Evolutionary conservation across 2,329 filamentous ascomycete genomes (phyloP), one percentile per base, ranked within the genome.

Genomic region (Proliferodiscus dingleyae): DNA sequence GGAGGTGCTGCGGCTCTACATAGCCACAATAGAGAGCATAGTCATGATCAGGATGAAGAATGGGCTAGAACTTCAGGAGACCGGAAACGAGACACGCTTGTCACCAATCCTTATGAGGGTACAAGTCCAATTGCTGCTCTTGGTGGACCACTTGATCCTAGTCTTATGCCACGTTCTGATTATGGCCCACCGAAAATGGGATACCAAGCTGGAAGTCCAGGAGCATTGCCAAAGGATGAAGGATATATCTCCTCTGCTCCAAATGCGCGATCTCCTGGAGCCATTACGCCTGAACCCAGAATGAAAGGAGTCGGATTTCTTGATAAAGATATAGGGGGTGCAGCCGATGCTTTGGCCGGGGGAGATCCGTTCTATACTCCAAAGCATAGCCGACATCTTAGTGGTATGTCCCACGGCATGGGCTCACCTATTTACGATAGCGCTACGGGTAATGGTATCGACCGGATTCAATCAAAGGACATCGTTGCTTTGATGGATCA

Each of bases 401-500:
- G 89, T 62, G 90, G 88, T 40, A 85, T 95, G 70, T 96, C 91
- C 6, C 89, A 96, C 61, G 91, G 90, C 37, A 89, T 96, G 78
- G 77, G 75, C 3, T 93, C 89, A 23, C 90, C 91, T 2, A 73
- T 97, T 16, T 97, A 95, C 61, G 93, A 98, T 63, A 83, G 87
- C 48, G 79, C 90, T 3, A 95, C 87, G 1, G 91, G 91, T 42
- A 83, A 81, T 51, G 90, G 89, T 26, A 86, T 95, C 42, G 90
- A 97, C 55, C 78, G 85, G 38, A 97, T 98, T 41, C 85, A 97
- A 64, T 95, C 89, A 37, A 93, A 94, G 68, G 93, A 98, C 61
- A 94, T 98, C 58, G 86, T 98, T 53, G 89, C 91, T 19, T 72
- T 98, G 50, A 98, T 98, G 93, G 91, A 98, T 63, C 93, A 98